Conservation (phyloP, 2,329 filamentous ascomycete species). For the Calonectria montana region DNA sequence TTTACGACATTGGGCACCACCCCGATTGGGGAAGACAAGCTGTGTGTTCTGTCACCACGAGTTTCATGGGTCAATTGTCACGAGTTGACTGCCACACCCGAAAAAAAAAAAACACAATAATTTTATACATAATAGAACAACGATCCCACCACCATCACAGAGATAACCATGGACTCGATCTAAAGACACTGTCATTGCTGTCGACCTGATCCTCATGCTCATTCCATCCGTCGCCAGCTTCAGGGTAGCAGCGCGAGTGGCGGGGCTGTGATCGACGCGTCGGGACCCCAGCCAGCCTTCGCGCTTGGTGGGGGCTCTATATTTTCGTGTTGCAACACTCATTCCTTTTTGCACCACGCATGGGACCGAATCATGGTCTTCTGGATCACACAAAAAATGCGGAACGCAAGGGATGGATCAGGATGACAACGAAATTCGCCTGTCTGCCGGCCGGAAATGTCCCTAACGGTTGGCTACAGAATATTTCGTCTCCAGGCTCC, state of each 20-base stretch:
- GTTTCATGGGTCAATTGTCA: not conserved
- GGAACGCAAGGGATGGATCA: constrained; percentile 16
- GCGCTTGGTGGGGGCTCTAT: constrained; percentile 18
- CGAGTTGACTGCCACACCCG: not conserved
- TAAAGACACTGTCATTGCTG: not conserved
- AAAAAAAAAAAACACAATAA: not conserved
- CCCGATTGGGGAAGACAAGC: constrained; percentile 29
- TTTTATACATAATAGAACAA: not conserved
- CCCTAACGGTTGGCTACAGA: constrained; percentile 31
- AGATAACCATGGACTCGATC: not conserved
- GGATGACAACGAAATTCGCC: constrained; percentile 18
- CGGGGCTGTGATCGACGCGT: not conserved
- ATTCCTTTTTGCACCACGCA: constrained; percentile 16
- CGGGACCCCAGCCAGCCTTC: constrained; percentile 5
- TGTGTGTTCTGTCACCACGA: constrained; percentile 24
- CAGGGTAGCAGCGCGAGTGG: constrained; percentile 6
- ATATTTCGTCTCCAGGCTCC: constrained; percentile 10
- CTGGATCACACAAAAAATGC: constrained; percentile 2
- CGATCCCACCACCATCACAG: not conserved
- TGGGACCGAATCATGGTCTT: not conserved
- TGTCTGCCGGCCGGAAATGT: constrained; percentile 23
- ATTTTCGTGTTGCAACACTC: constrained; percentile 19
- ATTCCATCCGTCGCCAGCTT: not conserved
- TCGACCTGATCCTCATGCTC: not conserved
- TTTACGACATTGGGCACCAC: constrained; percentile 20